Conservation (phyloP, 768 basidiomycete species). For the Mycena chlorophos region DNA sequence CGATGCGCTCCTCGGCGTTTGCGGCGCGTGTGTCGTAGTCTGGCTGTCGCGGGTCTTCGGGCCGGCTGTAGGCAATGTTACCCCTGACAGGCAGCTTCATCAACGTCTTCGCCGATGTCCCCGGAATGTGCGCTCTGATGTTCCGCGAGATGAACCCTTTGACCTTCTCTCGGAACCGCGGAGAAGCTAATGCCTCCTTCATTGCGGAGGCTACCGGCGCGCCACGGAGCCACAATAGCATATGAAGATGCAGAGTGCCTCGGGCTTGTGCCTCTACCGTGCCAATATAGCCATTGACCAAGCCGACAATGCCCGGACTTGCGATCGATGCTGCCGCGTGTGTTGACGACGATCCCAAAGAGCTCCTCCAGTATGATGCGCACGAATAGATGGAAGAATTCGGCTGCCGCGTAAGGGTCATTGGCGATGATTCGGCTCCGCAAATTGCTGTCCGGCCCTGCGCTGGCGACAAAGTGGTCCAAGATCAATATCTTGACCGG, state of each 20-base stretch:
- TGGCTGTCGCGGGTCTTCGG: neutral
- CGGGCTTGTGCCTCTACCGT: neutral
- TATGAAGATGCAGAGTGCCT: neutral
- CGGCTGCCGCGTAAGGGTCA: neutral
- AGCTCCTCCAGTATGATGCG: neutral
- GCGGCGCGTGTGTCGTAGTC: neutral
- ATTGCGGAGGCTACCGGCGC: neutral
- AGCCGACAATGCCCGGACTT: neutral
- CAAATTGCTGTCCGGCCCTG: neutral
- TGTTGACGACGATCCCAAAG: neutral
- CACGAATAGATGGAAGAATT: neutral
- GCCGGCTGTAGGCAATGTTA: neutral
- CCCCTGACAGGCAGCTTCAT: neutral
- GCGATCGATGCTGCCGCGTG: neutral
- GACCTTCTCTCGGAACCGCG: neutral
- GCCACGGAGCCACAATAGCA: neutral
- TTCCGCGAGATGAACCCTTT: neutral
- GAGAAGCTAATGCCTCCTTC: neutral
- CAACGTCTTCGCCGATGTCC: neutral
- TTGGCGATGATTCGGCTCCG: neutral
- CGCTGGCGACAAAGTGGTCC: neutral
- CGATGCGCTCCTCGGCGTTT: neutral
- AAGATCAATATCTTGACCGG: neutral
- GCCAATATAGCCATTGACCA: neutral
- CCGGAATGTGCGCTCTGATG: neutral